Evolutionary conservation across 306 rosid species (phyloP), one percentile per base, ranked within the genome.

Genomic region (Trichosanthes truncata): DNA sequence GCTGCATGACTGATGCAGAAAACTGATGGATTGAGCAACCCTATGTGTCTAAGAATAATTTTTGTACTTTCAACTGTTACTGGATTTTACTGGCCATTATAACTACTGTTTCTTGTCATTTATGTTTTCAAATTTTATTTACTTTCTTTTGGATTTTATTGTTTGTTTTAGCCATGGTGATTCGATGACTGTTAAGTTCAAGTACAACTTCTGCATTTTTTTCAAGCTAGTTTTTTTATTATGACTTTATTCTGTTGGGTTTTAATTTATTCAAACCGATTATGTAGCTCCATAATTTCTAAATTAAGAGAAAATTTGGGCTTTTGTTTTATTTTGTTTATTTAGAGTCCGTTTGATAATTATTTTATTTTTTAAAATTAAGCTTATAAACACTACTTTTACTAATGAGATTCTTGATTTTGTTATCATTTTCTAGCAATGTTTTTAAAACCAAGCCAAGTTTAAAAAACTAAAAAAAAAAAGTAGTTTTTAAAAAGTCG

Each of bases 41-140:
- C 61, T 33, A 51, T 74, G 45, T 74, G 45, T 74, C 41, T 74
- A 17, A 29, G 78, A 74, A 74, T 74, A 31, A 46, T 74, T 74
- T 74, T 29, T 26, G 61, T 49, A 74, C 60, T 49, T 48, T 29
- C 45, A 31, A 48, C 78, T 74, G 59, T 74, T 74, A 31, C 61
- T 49, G 61, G 38, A 48, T 49, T 48, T 74, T 74, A 46, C 59
- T 73, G 38, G 41, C 14, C 77, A 45, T 48, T 48, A 7, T 73
- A 73, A 73, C 40, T 48, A 73, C 77, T 73, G 59, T 73, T 46
- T 73, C 77, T 73, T 36, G 0, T 14, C 6, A 21, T 69, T 20
- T 38, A 38, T 40, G 23, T 43, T 38, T 41, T 5, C 14, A n/a
- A 49, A 20, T 0, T 68, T 43, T 6, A 0, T 71, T 45, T 35